Evolutionary conservation across 2,329 filamentous ascomycete genomes (phyloP).

Genomic region (Emmonsiellopsis sp.): DNA sequence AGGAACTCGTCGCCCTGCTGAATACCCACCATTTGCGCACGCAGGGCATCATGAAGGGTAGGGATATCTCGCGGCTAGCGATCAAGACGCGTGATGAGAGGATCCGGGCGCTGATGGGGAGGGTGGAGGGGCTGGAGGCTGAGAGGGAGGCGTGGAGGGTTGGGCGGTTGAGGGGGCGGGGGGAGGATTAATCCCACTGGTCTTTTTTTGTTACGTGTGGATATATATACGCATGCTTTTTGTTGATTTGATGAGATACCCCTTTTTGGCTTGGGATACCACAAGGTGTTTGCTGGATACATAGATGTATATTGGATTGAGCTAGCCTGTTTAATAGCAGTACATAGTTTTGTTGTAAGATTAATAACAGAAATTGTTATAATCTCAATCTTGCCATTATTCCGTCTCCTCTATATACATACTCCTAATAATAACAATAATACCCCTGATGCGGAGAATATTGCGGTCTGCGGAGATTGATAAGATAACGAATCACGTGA

Average conservation of each 20-base stretch:
- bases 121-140: slow-evolving; percentile 49
- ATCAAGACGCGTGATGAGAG: slow-evolving; percentile 56
- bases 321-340: no score
- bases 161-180: slow-evolving; percentile 21
- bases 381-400: not conserved
- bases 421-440: not conserved
- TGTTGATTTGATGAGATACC: no score
- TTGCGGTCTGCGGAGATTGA: not conserved
- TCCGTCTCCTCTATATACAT: not conserved
- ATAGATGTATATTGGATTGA: no score
- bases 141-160: slow-evolving; percentile 46
- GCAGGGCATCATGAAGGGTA: slow-evolving; percentile 53
- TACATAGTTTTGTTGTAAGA: no score
- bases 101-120: slow-evolving; percentile 55
- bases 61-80: slow-evolving; percentile 55
- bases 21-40: slow-evolving; percentile 48
- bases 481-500: not conserved
- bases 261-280: no score
- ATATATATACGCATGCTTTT: no score
- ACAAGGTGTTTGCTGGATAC: no score
- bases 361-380: no score
- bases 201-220: no score
- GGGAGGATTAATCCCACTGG: no score
- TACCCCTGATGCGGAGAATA: not conserved
- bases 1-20: slow-evolving; percentile 36